Base-by-base conservation (phyloP, 2,329 filamentous ascomycete species). In the Ophiostoma australiae region DNA sequence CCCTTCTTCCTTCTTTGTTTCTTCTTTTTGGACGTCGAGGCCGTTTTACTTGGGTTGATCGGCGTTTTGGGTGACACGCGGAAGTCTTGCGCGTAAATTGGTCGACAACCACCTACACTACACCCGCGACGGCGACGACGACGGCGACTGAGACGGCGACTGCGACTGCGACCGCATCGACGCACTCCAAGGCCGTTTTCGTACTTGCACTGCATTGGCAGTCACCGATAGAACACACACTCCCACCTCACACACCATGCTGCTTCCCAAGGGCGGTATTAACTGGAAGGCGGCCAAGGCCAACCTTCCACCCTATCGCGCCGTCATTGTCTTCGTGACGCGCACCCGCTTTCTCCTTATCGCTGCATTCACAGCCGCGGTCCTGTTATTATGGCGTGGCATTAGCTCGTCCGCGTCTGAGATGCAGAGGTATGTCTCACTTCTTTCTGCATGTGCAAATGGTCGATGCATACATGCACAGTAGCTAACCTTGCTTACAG, bases 241-340 rank as follows among this genome's bases (percentile, higher is more conserved):
- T 27, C 31, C 6, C 44, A 17, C 31, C 17, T 58, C 66, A 48
- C 39, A 17, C 13, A 84, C 75, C 74, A 97, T 97, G 94, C 88
- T 97, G 83, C 88, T 96, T 76, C 91, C 92, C 75, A 97, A 97
- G 82, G 91, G 91, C 80, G 92, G 92, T 79, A 86, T 94, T 78
- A 93, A 89, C 80, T 98, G 94, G 94, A 97, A 97, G 85, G 91
- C 92, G 75, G 91, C 94, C 75, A 91, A 88, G 82, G 86, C 91
- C 77, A 87, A 88, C 77, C 83, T 97, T 76, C 93, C 93, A 63
- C 90, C 92, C 71, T 89, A 88, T 76, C 88, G 92, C 79, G 90
- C 90, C 70, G 79, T 93, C 78, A 84, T 89, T 81, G 83, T 86
- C 65, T 87, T 92, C 76, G 78, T 96, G 74, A 92, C 91, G 73